Conservation (phyloP, 2,329 filamentous ascomycete species). For the Coleophoma crateriformis region DNA sequence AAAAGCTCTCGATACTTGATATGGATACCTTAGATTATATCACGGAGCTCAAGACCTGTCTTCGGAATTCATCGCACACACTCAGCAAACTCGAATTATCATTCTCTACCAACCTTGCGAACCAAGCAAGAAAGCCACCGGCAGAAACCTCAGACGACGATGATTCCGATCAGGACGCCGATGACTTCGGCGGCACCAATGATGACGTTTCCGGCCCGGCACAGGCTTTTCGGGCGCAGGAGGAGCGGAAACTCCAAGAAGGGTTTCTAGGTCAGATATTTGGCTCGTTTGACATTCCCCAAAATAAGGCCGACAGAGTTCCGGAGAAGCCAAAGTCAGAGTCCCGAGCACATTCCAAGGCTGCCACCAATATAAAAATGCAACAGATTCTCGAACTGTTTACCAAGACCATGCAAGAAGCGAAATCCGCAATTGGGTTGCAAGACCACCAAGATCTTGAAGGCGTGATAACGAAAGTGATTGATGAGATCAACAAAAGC, state of each 20-base stretch:
- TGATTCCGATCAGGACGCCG: conserved; percentile 44
- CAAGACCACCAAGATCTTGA: too few relatives aligned
- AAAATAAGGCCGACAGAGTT: too few relatives aligned
- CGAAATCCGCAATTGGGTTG: too few relatives aligned
- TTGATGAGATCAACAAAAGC: too few relatives aligned
- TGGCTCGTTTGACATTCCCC: conserved; percentile 19
- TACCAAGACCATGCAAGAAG: too few relatives aligned
- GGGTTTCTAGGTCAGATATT: conserved; percentile 46
- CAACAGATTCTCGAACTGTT: too few relatives aligned
- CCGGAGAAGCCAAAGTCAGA: too few relatives aligned
- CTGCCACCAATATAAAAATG: too few relatives aligned
- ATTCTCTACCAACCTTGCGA: conserved; percentile 47
- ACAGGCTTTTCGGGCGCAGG: conserved; percentile 41
- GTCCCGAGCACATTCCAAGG: too few relatives aligned
- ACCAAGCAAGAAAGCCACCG: conserved; percentile 37
- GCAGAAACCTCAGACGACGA: conserved; percentile 35
- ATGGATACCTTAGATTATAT: conserved; percentile 54
- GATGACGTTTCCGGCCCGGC: conserved; percentile 36
- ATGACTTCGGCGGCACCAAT: conserved; percentile 40
- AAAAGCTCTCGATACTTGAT: conserved; percentile 49
- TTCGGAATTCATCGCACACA: conserved; percentile 48
- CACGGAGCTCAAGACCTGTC: conserved; percentile 48
- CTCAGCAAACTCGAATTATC: conserved; percentile 51
- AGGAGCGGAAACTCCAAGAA: conserved; percentile 51
- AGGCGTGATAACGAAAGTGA: too few relatives aligned